Evolutionary conservation across 257 asterid genomes (phyloP).

Genomic region (Coffea canephora): DNA sequence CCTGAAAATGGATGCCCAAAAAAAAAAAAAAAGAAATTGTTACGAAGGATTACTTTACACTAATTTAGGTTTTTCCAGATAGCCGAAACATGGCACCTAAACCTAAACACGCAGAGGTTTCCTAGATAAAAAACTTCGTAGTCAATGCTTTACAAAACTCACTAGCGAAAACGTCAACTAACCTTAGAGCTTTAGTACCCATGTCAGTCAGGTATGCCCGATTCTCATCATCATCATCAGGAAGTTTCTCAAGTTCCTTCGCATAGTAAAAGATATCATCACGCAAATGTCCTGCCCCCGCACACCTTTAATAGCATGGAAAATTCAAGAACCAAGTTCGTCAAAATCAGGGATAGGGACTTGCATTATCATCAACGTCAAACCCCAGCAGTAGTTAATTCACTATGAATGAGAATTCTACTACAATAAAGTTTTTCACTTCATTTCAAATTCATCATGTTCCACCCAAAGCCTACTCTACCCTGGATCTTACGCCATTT

Average conservation of each 20-base stretch:
- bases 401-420: background rate
- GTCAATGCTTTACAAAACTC: background rate
- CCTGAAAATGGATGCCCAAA: constrained; percentile 44
- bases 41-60: background rate
- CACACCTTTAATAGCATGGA: constrained; percentile 55
- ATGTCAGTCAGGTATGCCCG: constrained; percentile 77
- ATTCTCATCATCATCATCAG: constrained; percentile 58
- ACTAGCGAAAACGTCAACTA: constrained; percentile 19
- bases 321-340: constrained; percentile 4
- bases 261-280: constrained; percentile 71
- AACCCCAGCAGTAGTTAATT: background rate
- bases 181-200: constrained; percentile 94
- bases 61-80: background rate
- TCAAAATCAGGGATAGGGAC: background rate
- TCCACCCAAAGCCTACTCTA: background rate
- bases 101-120: background rate
- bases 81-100: background rate
- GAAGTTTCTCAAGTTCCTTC: constrained; percentile 66
- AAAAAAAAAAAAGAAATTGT: constrained; percentile 2
- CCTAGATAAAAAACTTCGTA: background rate
- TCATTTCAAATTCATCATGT: background rate
- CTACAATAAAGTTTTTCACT: background rate
- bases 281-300: constrained; percentile 95
- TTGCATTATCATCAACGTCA: background rate
- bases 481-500: background rate